Percentiles rank a stretch among this genome's conserved stretches.
Evolutionary conservation across 139 green algal species (phyloP).

Genomic region (Tetradesmus obliquus): DNA sequence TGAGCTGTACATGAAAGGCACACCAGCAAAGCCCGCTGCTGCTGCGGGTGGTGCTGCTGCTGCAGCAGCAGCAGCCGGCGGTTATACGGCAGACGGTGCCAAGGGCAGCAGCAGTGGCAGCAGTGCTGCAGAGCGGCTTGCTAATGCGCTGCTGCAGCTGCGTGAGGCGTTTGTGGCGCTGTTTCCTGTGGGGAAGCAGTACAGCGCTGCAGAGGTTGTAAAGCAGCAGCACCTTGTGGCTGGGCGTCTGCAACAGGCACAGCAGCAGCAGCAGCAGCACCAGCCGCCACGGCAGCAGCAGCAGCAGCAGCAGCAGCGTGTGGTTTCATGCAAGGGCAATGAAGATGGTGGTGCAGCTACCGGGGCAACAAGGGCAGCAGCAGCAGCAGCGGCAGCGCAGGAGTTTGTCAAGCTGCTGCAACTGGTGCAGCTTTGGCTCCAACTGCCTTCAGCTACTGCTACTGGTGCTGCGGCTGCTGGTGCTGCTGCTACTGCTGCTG

Average conservation of each 20-base stretch:
- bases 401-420: not conserved
- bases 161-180: not conserved
- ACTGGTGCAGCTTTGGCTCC: conserved; percentile 12
- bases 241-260: not conserved
- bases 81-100: not conserved
- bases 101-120: not conserved
- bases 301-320: no score
- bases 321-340: not conserved
- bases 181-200: conserved; percentile 28
- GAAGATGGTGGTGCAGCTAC: not conserved
- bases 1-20: not conserved
- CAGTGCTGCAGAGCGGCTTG: not conserved
- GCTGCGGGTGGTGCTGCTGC: not conserved
- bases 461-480: not conserved
- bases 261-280: no score
- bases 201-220: not conserved
- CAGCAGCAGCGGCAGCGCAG: not conserved
- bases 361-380: not conserved
- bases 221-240: not conserved
- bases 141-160: not conserved
- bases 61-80: not conserved
- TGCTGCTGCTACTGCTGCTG: not conserved
- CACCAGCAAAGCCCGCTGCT: not conserved
- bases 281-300: no score
- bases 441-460: not conserved